phyloP scores from a whole-genome alignment of 2,329 filamentous ascomycete genomes.

The Monilinia polystroma region DNA sequence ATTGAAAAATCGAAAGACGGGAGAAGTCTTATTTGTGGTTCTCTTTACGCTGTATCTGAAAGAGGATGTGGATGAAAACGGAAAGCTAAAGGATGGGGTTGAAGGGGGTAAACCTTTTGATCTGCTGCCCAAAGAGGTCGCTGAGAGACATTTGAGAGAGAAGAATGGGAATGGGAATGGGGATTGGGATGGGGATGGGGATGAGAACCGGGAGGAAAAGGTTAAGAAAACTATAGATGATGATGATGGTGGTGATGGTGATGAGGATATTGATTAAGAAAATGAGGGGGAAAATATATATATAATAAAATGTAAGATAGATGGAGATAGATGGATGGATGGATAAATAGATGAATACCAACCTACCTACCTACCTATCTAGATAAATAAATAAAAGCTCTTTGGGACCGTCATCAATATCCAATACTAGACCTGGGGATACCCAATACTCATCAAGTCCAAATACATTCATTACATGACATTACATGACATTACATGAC shows the following conservation, averaged over 20 bases:
- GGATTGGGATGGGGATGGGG: slow-evolving; percentile 21
- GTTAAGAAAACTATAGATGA: slow-evolving; percentile 21
- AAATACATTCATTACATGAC: too few relatives aligned
- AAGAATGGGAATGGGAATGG: slow-evolving; percentile 21
- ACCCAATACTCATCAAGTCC: too few relatives aligned
- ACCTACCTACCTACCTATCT: too few relatives aligned
- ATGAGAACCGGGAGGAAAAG: slow-evolving; percentile 21
- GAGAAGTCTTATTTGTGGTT: slow-evolving; percentile 75
- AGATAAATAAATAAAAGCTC: too few relatives aligned
- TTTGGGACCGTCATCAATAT: too few relatives aligned
- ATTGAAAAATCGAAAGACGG: slow-evolving; percentile 74
- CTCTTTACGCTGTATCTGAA: slow-evolving; percentile 74
- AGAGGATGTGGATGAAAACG: slow-evolving; percentile 62
- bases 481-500: too few relatives aligned
- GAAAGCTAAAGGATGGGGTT: slow-evolving; percentile 48
- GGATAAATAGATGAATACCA: too few relatives aligned
- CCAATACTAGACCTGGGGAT: too few relatives aligned
- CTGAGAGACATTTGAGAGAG: slow-evolving; percentile 27
- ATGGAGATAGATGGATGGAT: neutral
- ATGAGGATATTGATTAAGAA: slow-evolving; percentile 13
- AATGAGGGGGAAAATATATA: neutral
- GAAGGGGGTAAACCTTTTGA: slow-evolving; percentile 37
- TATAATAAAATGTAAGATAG: slow-evolving; percentile 2
- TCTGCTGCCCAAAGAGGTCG: slow-evolving; percentile 22
- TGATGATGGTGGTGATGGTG: slow-evolving; percentile 11